Conservation (phyloP, 805 yeast species). For the Lachancea meyersii region DNA sequence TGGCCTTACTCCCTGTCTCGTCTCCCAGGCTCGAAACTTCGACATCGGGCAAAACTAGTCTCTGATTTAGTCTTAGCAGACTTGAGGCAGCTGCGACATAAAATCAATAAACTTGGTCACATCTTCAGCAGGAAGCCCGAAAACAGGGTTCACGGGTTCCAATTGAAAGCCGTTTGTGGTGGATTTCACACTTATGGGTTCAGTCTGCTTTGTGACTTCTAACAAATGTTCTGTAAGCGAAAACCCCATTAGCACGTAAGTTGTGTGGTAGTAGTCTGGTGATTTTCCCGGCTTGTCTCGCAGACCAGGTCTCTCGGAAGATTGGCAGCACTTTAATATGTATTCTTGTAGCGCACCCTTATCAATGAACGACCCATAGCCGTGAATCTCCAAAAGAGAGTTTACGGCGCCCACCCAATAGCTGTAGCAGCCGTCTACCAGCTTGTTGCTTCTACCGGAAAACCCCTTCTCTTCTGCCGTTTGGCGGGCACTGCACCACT, state of each 20-base stretch:
- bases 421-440: slow-evolving; percentile 94
- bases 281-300: slow-evolving; percentile 78
- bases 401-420: slow-evolving; percentile 93
- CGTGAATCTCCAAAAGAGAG: slow-evolving; percentile 35
- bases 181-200: slow-evolving; percentile 4
- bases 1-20: too few relatives aligned
- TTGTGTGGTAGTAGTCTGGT: slow-evolving; percentile 88
- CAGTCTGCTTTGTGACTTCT: background rate
- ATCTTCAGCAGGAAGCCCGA: slow-evolving; percentile 46
- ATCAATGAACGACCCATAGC: slow-evolving; percentile 35
- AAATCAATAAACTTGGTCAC: slow-evolving; percentile 32
- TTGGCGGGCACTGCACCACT: slow-evolving; percentile 74
- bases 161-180: slow-evolving; percentile 9
- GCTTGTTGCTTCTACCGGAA: slow-evolving; percentile 82
- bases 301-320: slow-evolving; percentile 57
- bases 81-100: background rate
- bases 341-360: slow-evolving; percentile 58
- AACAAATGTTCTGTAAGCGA: slow-evolving; percentile 26
- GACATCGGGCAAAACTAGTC: too few relatives aligned
- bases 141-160: slow-evolving; percentile 46
- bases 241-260: slow-evolving; percentile 75
- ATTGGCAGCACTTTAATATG: slow-evolving; percentile 71
- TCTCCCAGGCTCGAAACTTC: too few relatives aligned
- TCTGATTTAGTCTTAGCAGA: too few relatives aligned
- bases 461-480: slow-evolving; percentile 75